These are phyloP conservation scores for Plasmodium vivax DNA, from an alignment of 169 alveolate genomes.

Conservation along the genomic window DNA sequence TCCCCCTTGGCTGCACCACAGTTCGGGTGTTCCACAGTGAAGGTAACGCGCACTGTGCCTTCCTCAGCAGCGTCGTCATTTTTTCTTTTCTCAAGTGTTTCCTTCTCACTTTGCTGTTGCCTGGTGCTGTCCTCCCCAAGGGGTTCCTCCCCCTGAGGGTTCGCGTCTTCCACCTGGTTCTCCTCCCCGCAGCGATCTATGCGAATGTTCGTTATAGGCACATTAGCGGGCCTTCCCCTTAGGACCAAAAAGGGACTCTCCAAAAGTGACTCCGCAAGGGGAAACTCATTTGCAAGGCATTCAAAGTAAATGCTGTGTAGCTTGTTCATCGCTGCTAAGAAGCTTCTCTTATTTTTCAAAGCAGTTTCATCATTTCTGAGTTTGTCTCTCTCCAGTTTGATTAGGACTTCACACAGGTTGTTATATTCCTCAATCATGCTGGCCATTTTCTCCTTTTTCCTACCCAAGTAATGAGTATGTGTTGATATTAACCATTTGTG, in stretches of 20 bases:
- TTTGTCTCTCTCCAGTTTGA: constrained; percentile 45
- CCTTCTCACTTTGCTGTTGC: not conserved
- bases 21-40: not conserved
- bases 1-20: not conserved
- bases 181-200: not conserved
- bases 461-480: constrained; percentile 18
- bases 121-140: no score
- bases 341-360: constrained; percentile 25
- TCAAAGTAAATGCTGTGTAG: constrained; percentile 38
- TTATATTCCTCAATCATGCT: constrained; percentile 17
- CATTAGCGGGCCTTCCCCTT: not conserved
- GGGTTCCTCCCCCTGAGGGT: not conserved
- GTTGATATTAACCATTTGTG: constrained; percentile 36
- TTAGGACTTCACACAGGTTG: constrained; percentile 28
- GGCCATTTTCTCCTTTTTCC: constrained; percentile 18
- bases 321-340: constrained; percentile 33
- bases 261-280: not conserved
- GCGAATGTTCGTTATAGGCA: constrained; percentile 1
- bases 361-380: constrained; percentile 58
- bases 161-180: not conserved
- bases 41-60: not conserved
- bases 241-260: constrained; percentile 42
- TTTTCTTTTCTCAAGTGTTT: not conserved
- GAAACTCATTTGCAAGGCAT: not conserved
- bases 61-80: not conserved